phyloP scores from a whole-genome alignment of 306 rosid species.

The Arachis hypogaea region DNA sequence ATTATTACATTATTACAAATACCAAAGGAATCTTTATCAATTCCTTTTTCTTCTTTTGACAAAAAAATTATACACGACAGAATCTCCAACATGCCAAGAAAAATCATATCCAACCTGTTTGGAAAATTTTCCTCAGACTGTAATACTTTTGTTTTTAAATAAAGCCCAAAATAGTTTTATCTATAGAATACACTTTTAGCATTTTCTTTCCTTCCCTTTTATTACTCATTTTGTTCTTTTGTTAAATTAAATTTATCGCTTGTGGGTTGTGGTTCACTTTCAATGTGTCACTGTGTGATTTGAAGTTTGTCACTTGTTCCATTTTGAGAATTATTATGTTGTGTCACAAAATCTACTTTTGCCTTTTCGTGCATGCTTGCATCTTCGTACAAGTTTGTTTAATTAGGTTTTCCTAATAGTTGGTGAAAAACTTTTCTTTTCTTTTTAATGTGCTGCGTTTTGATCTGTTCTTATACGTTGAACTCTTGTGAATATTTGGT shows the following conservation, averaged over 20 bases:
- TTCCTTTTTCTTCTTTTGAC: neutral
- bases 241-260: conserved; percentile 3
- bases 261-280: neutral
- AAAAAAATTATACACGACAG: neutral
- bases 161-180: neutral
- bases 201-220: neutral
- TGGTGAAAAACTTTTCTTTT: neutral
- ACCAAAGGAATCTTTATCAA: neutral
- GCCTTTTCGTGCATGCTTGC: neutral
- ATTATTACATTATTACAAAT: neutral
- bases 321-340: neutral
- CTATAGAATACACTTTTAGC: neutral
- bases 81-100: neutral
- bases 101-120: neutral
- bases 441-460: conserved; percentile 10
- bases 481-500: neutral
- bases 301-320: neutral
- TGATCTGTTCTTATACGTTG: neutral
- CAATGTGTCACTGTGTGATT: neutral
- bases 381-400: conserved; percentile 6
- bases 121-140: neutral
- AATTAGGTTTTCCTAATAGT: neutral
- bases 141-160: neutral
- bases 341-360: neutral
- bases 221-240: neutral